Evolutionary conservation across 2,329 filamentous ascomycete genomes (phyloP).

Genomic region (Blumeriella jaapii): DNA sequence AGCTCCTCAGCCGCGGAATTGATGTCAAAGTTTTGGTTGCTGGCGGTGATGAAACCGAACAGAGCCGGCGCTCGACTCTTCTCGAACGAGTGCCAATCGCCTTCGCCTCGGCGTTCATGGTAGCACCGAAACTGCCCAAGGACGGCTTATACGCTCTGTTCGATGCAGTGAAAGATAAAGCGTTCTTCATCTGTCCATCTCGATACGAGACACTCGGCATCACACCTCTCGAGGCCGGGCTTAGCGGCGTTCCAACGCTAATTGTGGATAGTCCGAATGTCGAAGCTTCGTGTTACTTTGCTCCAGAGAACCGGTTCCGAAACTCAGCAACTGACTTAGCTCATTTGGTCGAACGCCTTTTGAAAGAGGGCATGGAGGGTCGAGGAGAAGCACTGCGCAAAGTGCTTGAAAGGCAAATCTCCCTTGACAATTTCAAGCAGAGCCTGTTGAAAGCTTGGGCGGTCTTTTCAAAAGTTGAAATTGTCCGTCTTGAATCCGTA

Average conservation of each 20-base stretch:
- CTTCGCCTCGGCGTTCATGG: slow-evolving; percentile 8
- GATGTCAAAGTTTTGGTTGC: slow-evolving; percentile 8
- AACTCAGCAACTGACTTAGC: not conserved
- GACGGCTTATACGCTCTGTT: slow-evolving; percentile 12
- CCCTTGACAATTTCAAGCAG: slow-evolving; percentile 3
- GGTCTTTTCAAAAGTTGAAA: not conserved
- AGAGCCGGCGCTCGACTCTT: slow-evolving; percentile 2
- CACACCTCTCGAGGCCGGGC: slow-evolving; percentile 10
- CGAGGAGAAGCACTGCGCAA: not conserved
- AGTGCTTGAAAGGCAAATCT: slow-evolving; percentile 4
- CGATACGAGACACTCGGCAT: slow-evolving; percentile 12
- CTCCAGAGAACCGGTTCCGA: slow-evolving; percentile 5
- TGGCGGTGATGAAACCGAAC: slow-evolving; percentile 6
- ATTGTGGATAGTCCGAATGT: slow-evolving; percentile 9
- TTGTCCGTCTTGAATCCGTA: not conserved
- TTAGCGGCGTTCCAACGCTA: slow-evolving; percentile 10
- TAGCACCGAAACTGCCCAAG: slow-evolving; percentile 10
- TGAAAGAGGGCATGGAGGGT: not conserved
- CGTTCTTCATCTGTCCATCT: slow-evolving; percentile 13
- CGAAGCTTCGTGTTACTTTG: slow-evolving; percentile 12
- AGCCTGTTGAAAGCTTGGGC: slow-evolving; percentile 3
- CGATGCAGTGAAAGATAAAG: slow-evolving; percentile 4
- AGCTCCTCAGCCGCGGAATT: slow-evolving; percentile 5
- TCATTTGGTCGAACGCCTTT: slow-evolving; percentile 1
- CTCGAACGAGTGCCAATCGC: slow-evolving; percentile 6